Evolutionary conservation across 805 yeast genomes (phyloP).

Genomic region (Metschnikowia similis): DNA sequence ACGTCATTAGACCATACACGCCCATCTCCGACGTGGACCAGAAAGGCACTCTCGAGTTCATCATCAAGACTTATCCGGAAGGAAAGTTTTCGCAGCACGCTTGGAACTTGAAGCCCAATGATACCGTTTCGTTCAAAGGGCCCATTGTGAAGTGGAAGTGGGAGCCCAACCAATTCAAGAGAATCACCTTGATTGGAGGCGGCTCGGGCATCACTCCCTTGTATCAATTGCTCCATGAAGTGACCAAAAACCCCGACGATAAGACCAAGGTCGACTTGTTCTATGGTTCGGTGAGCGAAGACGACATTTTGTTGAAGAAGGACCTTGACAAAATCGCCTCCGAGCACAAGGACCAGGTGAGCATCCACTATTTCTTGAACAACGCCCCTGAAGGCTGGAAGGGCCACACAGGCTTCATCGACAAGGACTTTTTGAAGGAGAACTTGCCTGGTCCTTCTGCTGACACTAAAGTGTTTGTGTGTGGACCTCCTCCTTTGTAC

Average conservation of each 20-base stretch:
- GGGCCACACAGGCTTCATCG: constrained; percentile 70
- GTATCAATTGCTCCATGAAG: constrained; percentile 76
- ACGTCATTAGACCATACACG: constrained; percentile 85
- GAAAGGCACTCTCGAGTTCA: constrained; percentile 72
- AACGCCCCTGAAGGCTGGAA: constrained; percentile 46
- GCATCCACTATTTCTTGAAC: constrained; percentile 77
- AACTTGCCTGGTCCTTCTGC: constrained; percentile 61
- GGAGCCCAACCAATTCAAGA: constrained; percentile 78
- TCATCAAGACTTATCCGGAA: constrained; percentile 77
- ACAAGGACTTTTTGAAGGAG: constrained; percentile 63
- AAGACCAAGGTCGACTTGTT: constrained; percentile 80
- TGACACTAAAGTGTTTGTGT: constrained; percentile 69
- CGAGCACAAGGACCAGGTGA: constrained; percentile 73
- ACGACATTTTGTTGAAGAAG: constrained; percentile 76
- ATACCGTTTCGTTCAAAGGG: constrained; percentile 87
- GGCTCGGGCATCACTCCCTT: constrained; percentile 97
- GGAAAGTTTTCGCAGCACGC: constrained; percentile 83
- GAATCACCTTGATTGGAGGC: constrained; percentile 84
- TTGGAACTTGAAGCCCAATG: constrained; percentile 66
- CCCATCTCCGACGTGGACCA: constrained; percentile 71
- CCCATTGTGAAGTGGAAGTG: constrained; percentile 90
- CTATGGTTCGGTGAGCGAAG: constrained; percentile 73
- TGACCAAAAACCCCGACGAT: constrained; percentile 77
- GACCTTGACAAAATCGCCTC: constrained; percentile 69
- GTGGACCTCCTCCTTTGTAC: constrained; percentile 95